Evolutionary conservation across 2,329 filamentous ascomycete species (phyloP).

Genomic region (Trichoderma breve): DNA sequence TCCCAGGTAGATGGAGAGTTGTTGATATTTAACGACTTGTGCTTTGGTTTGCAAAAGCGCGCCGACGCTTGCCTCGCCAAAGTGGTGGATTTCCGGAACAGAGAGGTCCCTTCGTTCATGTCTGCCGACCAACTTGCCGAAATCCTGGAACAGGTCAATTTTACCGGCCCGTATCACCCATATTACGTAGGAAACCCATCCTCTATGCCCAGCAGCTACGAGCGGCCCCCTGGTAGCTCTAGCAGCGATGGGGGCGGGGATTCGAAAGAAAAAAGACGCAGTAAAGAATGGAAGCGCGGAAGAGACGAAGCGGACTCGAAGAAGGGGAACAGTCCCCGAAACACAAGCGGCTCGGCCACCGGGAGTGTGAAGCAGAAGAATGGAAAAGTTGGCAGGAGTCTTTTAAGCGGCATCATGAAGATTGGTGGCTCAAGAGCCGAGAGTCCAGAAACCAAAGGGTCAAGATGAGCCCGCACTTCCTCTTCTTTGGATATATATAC

Average conservation of each 20-base stretch:
- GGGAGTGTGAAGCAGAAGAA: slow-evolving; percentile 38
- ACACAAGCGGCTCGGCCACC: slow-evolving; percentile 29
- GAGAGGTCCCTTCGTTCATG: slow-evolving; percentile 33
- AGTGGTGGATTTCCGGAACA: slow-evolving; percentile 45
- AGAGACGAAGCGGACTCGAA: slow-evolving; percentile 30
- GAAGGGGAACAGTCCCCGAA: slow-evolving; percentile 30
- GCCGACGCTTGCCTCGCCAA: slow-evolving; percentile 52
- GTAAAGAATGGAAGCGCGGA: slow-evolving; percentile 34
- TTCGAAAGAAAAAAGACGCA: slow-evolving; percentile 27
- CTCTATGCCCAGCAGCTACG: slow-evolving; percentile 29
- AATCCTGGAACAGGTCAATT: slow-evolving; percentile 45
- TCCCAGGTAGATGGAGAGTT: slow-evolving; percentile 48
- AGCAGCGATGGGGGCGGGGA: slow-evolving; percentile 44
- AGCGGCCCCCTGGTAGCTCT: slow-evolving; percentile 48
- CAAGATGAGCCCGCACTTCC: slow-evolving; percentile 19
- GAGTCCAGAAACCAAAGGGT: slow-evolving; percentile 40
- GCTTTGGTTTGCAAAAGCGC: slow-evolving; percentile 48
- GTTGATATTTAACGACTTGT: slow-evolving; percentile 52
- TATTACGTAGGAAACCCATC: slow-evolving; percentile 29
- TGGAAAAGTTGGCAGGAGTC: slow-evolving; percentile 41
- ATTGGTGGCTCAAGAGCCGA: slow-evolving; percentile 42
- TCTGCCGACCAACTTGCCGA: slow-evolving; percentile 44
- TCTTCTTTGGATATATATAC: neutral
- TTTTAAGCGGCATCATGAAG: slow-evolving; percentile 46
- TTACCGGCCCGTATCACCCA: slow-evolving; percentile 37